A percentile compares a stretch with the other conserved stretches of the same genome.
Evolutionary conservation across 192 early-diverging fungal species (phyloP).

Genomic region (Coemansia sp.): DNA sequence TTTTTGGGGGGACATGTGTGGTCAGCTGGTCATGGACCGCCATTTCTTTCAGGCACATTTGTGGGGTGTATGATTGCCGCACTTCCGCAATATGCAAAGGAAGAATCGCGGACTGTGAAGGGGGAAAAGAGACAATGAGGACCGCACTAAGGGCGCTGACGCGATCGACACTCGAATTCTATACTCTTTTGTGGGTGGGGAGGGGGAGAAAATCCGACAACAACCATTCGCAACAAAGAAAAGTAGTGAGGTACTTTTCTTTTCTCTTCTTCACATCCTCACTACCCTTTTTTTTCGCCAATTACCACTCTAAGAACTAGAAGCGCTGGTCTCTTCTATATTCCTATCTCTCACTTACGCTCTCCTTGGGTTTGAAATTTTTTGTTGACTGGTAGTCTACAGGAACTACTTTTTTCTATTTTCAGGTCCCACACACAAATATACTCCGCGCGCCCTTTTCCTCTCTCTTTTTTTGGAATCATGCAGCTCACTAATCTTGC

Average conservation of each 20-base stretch:
- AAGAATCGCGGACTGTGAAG: neutral
- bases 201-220: neutral
- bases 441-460: neutral
- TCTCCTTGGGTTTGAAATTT: neutral
- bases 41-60: neutral
- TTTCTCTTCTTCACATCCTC: constrained; percentile 1
- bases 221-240: neutral
- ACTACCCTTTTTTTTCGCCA: neutral
- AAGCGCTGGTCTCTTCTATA: constrained; percentile 7
- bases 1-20: neutral
- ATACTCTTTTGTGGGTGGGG: neutral
- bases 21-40: neutral
- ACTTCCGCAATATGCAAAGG: neutral
- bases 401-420: neutral
- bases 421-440: neutral
- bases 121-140: neutral
- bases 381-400: no score
- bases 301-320: neutral
- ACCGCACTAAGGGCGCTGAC: neutral
- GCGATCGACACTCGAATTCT: constrained; percentile 3
- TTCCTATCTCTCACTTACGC: neutral
- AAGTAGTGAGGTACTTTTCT: neutral
- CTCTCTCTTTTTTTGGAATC: constrained; percentile 5
- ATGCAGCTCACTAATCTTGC: constrained; percentile 37
- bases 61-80: neutral